These are phyloP conservation scores for Odontarrhena argentea DNA, from an alignment of 345 rosid species.

Conservation along the genomic window DNA sequence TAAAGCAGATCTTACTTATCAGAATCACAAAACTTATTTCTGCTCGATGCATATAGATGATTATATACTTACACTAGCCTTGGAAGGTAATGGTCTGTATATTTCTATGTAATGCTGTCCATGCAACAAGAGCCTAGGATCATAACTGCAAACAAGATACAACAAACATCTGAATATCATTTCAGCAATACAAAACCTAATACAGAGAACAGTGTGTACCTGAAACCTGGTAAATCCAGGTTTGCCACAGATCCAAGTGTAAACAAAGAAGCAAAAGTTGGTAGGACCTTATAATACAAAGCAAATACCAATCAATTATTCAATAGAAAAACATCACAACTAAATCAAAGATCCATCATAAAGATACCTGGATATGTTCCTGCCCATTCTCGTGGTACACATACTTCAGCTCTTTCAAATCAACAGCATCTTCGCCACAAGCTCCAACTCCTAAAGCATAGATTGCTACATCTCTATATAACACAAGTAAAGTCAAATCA, in stretches of 20 bases:
- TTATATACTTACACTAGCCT: slow-evolving; percentile 58
- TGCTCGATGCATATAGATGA: not conserved
- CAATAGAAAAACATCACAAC: not conserved
- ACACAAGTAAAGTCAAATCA: slow-evolving; percentile 1
- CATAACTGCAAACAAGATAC: slow-evolving; percentile 52
- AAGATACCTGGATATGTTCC: slow-evolving; percentile 61
- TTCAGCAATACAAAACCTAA: not conserved
- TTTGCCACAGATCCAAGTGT: slow-evolving; percentile 39
- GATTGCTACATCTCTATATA: slow-evolving; percentile 66
- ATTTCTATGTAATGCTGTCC: slow-evolving; percentile 87
- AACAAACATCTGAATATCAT: slow-evolving; percentile 12
- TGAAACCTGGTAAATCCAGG: slow-evolving; percentile 55
- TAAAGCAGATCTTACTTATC: not conserved
- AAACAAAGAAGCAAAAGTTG: slow-evolving; percentile 75
- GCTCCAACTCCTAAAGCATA: slow-evolving; percentile 93
- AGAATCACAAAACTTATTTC: not conserved
- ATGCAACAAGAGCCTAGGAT: slow-evolving; percentile 76
- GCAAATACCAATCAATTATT: slow-evolving; percentile 3
- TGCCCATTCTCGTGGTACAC: slow-evolving; percentile 75
- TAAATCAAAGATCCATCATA: not conserved
- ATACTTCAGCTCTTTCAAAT: slow-evolving; percentile 71
- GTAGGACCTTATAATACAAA: slow-evolving; percentile 58
- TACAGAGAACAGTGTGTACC: slow-evolving; percentile 47
- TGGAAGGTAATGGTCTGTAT: slow-evolving; percentile 74
- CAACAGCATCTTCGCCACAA: slow-evolving; percentile 68